These are phyloP conservation scores for Trametes elegans DNA, from an alignment of 768 basidiomycete genomes.

Conservation along the genomic window DNA sequence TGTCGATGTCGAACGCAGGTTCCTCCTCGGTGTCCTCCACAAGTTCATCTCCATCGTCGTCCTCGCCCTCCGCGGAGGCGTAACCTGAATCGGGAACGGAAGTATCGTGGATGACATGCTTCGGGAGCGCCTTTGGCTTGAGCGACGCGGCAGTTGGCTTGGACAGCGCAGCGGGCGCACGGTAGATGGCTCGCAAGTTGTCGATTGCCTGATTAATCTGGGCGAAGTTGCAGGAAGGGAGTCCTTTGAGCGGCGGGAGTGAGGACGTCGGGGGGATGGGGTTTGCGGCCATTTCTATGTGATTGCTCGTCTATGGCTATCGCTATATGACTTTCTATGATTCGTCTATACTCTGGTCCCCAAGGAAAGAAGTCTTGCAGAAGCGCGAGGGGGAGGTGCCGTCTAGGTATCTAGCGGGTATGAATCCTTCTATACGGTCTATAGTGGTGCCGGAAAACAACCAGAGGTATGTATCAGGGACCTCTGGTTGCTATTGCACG, in stretches of 20 bases:
- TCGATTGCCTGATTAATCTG: constrained; percentile 41
- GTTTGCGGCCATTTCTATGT: constrained; percentile 5
- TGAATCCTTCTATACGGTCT: constrained; percentile 20
- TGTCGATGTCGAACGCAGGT: constrained; percentile 36
- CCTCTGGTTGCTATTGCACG: constrained; percentile 50
- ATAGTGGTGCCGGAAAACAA: constrained; percentile 28
- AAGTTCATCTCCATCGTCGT: constrained; percentile 35
- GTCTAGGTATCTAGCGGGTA: constrained; percentile 28
- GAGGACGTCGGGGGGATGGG: constrained; percentile 44
- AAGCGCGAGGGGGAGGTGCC: not conserved
- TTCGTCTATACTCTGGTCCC: not conserved
- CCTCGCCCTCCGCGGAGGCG: constrained; percentile 68
- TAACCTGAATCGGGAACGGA: constrained; percentile 73
- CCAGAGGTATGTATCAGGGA: constrained; percentile 35
- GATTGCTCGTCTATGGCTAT: constrained; percentile 14
- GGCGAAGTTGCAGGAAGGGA: constrained; percentile 36
- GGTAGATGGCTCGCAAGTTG: constrained; percentile 52
- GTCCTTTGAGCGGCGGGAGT: constrained; percentile 55
- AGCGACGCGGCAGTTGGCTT: constrained; percentile 23
- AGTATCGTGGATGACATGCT: constrained; percentile 37
- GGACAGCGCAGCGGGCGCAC: constrained; percentile 35
- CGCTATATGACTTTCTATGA: constrained; percentile 12
- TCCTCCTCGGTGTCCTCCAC: constrained; percentile 26
- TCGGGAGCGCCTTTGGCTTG: constrained; percentile 21
- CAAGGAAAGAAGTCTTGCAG: constrained; percentile 2